Evolutionary conservation across 306 rosid genomes (phyloP).

Genomic region (Prunus mira): DNA sequence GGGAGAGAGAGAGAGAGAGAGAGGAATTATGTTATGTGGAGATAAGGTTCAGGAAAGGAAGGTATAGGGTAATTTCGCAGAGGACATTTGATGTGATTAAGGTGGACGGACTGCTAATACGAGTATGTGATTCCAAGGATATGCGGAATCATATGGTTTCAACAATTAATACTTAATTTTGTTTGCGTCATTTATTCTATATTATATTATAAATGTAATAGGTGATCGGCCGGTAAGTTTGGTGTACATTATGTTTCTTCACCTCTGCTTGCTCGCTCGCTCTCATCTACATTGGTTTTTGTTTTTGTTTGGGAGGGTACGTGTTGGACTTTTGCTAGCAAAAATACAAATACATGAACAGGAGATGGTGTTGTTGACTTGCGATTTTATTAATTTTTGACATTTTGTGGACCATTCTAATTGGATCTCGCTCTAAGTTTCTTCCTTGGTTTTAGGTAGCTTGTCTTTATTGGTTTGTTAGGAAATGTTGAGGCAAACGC

Average conservation of each 20-base stretch:
- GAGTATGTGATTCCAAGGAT: conserved; percentile 15
- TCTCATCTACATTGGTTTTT: no score
- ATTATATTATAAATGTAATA: no score
- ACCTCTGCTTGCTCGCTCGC: not conserved
- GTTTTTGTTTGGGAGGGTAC: not conserved
- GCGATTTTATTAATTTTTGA: not conserved
- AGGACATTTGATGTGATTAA: conserved; percentile 13
- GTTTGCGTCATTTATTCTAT: not conserved
- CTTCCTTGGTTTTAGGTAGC: no score
- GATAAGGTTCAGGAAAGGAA: not conserved
- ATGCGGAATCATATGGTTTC: conserved; percentile 30
- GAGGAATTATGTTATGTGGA: no score
- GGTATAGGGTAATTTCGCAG: not conserved
- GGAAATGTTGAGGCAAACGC: no score
- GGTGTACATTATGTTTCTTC: not conserved
- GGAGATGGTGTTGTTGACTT: not conserved
- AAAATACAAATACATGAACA: not conserved
- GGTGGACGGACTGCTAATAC: conserved; percentile 16
- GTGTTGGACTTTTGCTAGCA: not conserved
- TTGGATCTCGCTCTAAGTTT: not conserved
- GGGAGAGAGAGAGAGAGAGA: no score
- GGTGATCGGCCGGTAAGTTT: no score
- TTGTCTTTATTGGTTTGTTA: no score
- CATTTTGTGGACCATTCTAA: not conserved
- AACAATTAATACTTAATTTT: no score